Conservation (phyloP, 345 rosid species). For the Pistacia vera region DNA sequence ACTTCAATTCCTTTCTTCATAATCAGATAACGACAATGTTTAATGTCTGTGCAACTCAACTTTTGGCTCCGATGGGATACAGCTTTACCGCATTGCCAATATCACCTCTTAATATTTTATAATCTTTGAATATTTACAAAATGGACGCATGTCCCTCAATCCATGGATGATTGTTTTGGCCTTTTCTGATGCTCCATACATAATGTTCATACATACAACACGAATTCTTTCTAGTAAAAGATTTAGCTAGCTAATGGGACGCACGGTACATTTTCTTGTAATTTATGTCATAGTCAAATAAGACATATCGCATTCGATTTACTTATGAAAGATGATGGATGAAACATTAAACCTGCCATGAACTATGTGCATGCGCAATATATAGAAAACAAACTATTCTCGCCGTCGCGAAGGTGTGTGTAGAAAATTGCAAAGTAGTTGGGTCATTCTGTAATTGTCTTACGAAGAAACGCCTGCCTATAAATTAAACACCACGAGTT, state of each 20-base stretch:
- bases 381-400: background rate
- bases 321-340: background rate
- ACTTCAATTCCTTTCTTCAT: background rate
- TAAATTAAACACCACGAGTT: background rate
- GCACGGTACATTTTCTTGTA: background rate
- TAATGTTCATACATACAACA: background rate
- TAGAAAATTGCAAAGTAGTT: background rate
- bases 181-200: background rate
- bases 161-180: background rate
- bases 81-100: background rate
- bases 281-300: background rate
- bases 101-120: background rate
- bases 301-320: background rate
- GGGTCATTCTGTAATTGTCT: constrained; percentile 22
- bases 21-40: background rate
- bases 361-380: background rate
- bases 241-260: background rate
- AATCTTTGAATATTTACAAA: background rate
- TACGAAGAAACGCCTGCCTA: constrained; percentile 7
- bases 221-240: background rate
- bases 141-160: background rate
- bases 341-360: background rate
- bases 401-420: background rate
- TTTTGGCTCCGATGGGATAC: background rate
- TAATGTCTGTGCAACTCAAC: background rate